A percentile compares a stretch with the other conserved stretches of the same genome.
Evolutionary conservation across 352 stramenopile species (phyloP).

Genomic region (Pythium pectinolyticum): DNA sequence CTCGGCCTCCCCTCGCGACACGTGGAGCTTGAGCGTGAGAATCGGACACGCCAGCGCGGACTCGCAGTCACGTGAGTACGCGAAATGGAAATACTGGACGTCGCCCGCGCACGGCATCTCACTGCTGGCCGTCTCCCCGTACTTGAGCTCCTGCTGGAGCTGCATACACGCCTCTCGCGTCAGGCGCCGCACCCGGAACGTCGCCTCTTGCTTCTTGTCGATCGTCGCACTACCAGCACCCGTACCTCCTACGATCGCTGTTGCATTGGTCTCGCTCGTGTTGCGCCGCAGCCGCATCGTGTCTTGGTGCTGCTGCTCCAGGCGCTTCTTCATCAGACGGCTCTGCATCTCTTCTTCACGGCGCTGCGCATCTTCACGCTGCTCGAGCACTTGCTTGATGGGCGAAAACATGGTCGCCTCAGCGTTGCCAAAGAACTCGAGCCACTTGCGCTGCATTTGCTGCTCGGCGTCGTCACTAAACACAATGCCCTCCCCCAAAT

Average conservation of each 20-base stretch:
- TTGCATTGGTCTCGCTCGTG: slow-evolving; percentile 5
- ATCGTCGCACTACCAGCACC: background rate
- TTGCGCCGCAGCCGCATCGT: slow-evolving; percentile 35
- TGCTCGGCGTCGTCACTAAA: slow-evolving; percentile 51
- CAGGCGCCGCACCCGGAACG: slow-evolving; percentile 52
- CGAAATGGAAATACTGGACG: slow-evolving; percentile 58
- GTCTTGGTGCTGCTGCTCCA: slow-evolving; percentile 56
- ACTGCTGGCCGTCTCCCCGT: slow-evolving; percentile 41
- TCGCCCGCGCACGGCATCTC: slow-evolving; percentile 28
- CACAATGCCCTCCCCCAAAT: slow-evolving; percentile 48
- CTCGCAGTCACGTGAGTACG: slow-evolving; percentile 30
- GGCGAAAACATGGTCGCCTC: slow-evolving; percentile 59
- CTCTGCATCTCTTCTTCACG: slow-evolving; percentile 50
- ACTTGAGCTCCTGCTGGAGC: slow-evolving; percentile 48
- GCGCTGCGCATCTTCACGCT: slow-evolving; percentile 44
- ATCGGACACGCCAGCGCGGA: slow-evolving; percentile 32
- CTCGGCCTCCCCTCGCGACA: slow-evolving; percentile 47
- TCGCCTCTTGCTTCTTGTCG: slow-evolving; percentile 16
- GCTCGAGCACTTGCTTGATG: slow-evolving; percentile 44
- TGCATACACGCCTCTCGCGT: slow-evolving; percentile 54
- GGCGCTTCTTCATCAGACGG: slow-evolving; percentile 59
- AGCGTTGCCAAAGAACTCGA: slow-evolving; percentile 52
- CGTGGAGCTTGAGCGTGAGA: slow-evolving; percentile 60
- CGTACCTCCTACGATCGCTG: background rate
- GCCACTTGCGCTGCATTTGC: slow-evolving; percentile 56